Conservation (phyloP, 2,329 filamentous ascomycete genomes). For the Sclerotinia glacialis region DNA sequence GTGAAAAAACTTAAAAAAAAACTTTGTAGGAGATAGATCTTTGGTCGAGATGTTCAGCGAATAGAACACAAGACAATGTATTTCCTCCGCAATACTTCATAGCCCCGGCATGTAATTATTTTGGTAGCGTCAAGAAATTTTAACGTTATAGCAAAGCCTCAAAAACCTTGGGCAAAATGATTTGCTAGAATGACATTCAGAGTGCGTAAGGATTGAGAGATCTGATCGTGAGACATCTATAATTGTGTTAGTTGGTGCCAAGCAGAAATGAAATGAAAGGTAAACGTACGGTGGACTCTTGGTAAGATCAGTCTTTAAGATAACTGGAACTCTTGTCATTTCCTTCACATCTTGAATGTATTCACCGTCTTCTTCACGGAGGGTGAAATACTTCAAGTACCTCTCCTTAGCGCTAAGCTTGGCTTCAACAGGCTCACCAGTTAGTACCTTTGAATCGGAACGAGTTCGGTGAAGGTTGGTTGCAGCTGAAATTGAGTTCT, state of each 20-base stretch:
- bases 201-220: constrained; percentile 75
- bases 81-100: not conserved
- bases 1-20: not conserved
- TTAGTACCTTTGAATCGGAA: constrained; percentile 88
- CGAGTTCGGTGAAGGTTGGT: constrained; percentile 79
- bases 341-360: constrained; percentile 98
- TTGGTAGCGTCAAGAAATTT: not conserved
- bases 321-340: constrained; percentile 96
- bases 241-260: constrained; percentile 42
- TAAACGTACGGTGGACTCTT: constrained; percentile 97
- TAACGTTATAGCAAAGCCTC: constrained; percentile 18
- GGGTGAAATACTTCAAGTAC: constrained; percentile 83
- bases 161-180: constrained; percentile 5
- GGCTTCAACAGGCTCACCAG: constrained; percentile 69
- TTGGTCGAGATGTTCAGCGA: not conserved
- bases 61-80: not conserved
- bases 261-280: not conserved
- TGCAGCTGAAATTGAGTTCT: constrained; percentile 63
- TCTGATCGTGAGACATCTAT: constrained; percentile 77
- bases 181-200: constrained; percentile 21
- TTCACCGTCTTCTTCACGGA: constrained; percentile 89
- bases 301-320: constrained; percentile 94
- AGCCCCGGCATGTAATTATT: constrained; percentile 24
- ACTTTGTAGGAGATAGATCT: not conserved
- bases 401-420: constrained; percentile 93